A percentile compares a stretch with the other conserved stretches of the same genome.
Evolutionary conservation across 768 basidiomycete species (phyloP).

Genomic region (Suillus placidus): DNA sequence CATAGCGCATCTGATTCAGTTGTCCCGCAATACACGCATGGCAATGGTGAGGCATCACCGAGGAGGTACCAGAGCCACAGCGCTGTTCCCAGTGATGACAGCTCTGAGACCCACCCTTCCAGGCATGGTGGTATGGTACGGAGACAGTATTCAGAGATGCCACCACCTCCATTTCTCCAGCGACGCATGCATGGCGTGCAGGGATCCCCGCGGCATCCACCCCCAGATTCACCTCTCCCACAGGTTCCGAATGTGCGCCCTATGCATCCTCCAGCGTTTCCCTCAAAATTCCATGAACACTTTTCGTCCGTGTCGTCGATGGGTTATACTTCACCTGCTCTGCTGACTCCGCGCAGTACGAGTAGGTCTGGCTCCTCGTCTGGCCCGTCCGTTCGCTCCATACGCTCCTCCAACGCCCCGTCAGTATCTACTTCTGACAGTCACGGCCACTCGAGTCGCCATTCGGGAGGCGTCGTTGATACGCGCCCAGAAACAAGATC

Average conservation of each 20-base stretch:
- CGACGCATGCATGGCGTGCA: slow-evolving; percentile 27
- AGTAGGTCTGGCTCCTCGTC: slow-evolving; percentile 35
- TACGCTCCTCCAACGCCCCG: slow-evolving; percentile 17
- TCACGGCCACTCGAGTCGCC: slow-evolving; percentile 5
- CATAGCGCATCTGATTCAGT: neutral
- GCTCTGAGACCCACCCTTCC: slow-evolving; percentile 14
- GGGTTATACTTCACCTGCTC: slow-evolving; percentile 18
- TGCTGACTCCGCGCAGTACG: slow-evolving; percentile 22
- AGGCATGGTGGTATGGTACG: slow-evolving; percentile 4
- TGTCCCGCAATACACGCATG: slow-evolving; percentile 2
- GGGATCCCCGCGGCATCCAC: slow-evolving; percentile 30
- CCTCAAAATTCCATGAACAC: slow-evolving; percentile 38
- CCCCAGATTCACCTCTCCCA: slow-evolving; percentile 34
- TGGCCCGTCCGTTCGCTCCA: slow-evolving; percentile 31
- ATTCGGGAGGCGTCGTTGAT: slow-evolving; percentile 17
- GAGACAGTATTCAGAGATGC: slow-evolving; percentile 22
- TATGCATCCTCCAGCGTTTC: slow-evolving; percentile 16
- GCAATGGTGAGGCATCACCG: slow-evolving; percentile 4
- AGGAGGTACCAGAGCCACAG: neutral
- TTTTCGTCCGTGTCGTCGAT: slow-evolving; percentile 32
- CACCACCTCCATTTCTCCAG: slow-evolving; percentile 31
- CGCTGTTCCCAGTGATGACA: neutral
- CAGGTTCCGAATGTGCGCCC: slow-evolving; percentile 18
- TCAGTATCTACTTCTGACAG: slow-evolving; percentile 23
- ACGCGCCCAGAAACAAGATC: slow-evolving; percentile 24